Evolutionary conservation across 352 stramenopile species (phyloP).

Genomic region (Pythium vanterpoolii): DNA sequence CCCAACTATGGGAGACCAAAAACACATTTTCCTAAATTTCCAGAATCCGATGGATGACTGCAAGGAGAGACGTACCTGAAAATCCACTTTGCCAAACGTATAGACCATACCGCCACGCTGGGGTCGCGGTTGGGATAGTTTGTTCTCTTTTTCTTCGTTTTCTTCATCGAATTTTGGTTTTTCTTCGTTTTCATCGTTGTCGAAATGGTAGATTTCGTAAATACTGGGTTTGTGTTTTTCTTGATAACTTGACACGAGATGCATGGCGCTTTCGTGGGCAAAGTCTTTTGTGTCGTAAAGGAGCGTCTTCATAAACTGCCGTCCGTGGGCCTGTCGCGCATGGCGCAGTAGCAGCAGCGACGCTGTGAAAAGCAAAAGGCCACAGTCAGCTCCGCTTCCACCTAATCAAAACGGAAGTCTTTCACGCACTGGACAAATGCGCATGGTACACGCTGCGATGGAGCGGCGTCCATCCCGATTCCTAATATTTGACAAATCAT

Average conservation of each 20-base stretch:
- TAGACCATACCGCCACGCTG: conserved; percentile 55
- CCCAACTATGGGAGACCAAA: conserved; percentile 41
- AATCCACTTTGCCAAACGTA: conserved; percentile 84
- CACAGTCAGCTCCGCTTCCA: not conserved
- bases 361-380: conserved; percentile 28
- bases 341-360: conserved; percentile 69
- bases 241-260: conserved; percentile 43
- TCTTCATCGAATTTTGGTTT: not conserved
- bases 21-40: conserved; percentile 4
- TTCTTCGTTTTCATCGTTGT: conserved; percentile 4
- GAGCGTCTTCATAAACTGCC: conserved; percentile 47
- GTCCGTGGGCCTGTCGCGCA: conserved; percentile 43
- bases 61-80: conserved; percentile 46
- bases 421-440: conserved; percentile 58
- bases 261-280: conserved; percentile 56
- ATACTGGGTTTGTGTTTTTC: conserved; percentile 6
- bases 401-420: not conserved
- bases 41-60: conserved; percentile 7
- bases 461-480: conserved; percentile 80
- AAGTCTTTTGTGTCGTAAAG: conserved; percentile 50
- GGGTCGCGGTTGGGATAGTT: not conserved
- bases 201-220: conserved; percentile 10
- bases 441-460: conserved; percentile 71
- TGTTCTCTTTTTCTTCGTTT: not conserved
- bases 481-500: conserved; percentile 30